Evolutionary conservation across 768 basidiomycete genomes (phyloP), one percentile per base, ranked within the genome.

Genomic region (Mycena filopes): DNA sequence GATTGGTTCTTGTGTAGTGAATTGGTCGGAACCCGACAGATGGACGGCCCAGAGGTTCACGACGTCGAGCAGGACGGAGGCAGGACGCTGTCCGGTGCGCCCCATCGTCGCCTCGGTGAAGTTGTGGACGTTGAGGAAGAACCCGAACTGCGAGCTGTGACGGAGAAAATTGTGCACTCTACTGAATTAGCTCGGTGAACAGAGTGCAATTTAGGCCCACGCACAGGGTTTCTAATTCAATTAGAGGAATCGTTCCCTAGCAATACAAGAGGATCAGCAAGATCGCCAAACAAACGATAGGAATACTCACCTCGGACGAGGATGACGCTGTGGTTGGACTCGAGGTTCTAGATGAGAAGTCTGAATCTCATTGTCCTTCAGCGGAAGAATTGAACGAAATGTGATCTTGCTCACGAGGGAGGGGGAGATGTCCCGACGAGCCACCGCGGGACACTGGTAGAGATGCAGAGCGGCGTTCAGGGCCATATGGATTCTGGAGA

Each of bases 71-170:
- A 71, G 31, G 2, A 63, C 69, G 31, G 70, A 54, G 29, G 63
- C 42, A 0, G 65, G 70, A 26, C 65, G 63, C 40, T 31, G 69
- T 10, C 68, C 62, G 33, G 70, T 63, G 9, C 68, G 65, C 15
- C 75, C 74, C 21, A 74, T 67, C 10, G 42, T 70, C 45, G 76
- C 75, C 59, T 67, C 61, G 73, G 65, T 1, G 76, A 73, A 63
- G 86, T 81, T 16, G 7, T 73, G 67, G 13, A 76, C 49, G 60
- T 84, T 71, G 56, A 88, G 76, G 73, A 86, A 87, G 56, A 87
- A 80, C 1, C 83, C 82, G 48, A 85, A 71, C 40, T 81, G 79
- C 20, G 78, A 74, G 0, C 68, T 47, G 25, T 71, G 63, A 18
- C 58, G 55, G 13, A 71, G 53, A 55, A 73, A 71, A 29, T 65